Percentiles rank a stretch among this genome's conserved stretches.
Conservation (phyloP, 768 basidiomycete genomes). For the Tylopilus cervinicoccineus region DNA sequence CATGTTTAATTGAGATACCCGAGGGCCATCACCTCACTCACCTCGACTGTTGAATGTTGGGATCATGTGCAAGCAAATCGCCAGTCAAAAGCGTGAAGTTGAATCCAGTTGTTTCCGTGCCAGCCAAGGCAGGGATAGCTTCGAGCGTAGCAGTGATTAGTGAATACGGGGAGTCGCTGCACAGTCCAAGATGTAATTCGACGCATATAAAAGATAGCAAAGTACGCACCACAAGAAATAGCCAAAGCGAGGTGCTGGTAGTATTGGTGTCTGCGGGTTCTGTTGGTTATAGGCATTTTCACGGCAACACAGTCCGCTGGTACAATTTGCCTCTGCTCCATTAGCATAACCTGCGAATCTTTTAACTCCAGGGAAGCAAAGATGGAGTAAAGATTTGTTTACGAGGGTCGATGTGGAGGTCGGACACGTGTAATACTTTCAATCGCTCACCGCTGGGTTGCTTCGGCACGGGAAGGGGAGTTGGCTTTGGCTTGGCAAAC, state of each 20-base stretch:
- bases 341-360: slow-evolving; percentile 54
- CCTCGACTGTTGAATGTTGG: slow-evolving; percentile 60
- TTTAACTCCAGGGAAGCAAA: slow-evolving; percentile 2
- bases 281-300: slow-evolving; percentile 43
- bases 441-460: slow-evolving; percentile 59
- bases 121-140: slow-evolving; percentile 64
- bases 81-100: slow-evolving; percentile 68
- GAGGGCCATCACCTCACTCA: slow-evolving; percentile 22
- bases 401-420: slow-evolving; percentile 76
- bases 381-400: slow-evolving; percentile 11
- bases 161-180: slow-evolving; percentile 60
- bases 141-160: slow-evolving; percentile 57
- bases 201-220: neutral
- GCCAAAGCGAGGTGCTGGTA: slow-evolving; percentile 68
- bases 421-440: slow-evolving; percentile 74
- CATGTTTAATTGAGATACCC: neutral
- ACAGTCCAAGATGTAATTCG: neutral
- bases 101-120: slow-evolving; percentile 57
- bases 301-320: slow-evolving; percentile 63
- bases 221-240: slow-evolving; percentile 50
- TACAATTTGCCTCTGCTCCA: slow-evolving; percentile 71
- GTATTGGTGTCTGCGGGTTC: slow-evolving; percentile 47
- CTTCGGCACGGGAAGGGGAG: slow-evolving; percentile 55
- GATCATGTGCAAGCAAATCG: slow-evolving; percentile 71
- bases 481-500: slow-evolving; percentile 77